Percentiles rank a stretch among this genome's conserved stretches.
These are phyloP conservation scores for Quercus suber DNA, from an alignment of 306 rosid species.

Conservation along the genomic window DNA sequence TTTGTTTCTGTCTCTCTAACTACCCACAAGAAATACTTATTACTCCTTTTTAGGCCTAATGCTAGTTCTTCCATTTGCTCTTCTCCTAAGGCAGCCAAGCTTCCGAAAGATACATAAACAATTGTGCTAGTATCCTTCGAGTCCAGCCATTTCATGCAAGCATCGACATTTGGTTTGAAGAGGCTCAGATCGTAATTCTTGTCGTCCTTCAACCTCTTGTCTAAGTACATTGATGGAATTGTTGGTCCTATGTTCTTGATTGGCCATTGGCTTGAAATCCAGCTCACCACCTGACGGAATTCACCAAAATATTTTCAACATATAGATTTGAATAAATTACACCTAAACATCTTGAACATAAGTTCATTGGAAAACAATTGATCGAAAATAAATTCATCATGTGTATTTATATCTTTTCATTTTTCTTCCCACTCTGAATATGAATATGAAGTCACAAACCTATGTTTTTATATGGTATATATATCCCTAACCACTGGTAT, in stretches of 20 bases:
- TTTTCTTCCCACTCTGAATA: too few species aligned
- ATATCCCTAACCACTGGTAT: too few species aligned
- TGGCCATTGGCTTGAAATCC: constrained; percentile 17
- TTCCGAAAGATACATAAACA: constrained; percentile 13
- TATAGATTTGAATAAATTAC: too few species aligned
- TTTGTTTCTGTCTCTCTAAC: constrained; percentile 9
- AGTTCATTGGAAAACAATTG: too few species aligned
- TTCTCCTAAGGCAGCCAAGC: constrained; percentile 8
- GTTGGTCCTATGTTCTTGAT: constrained; percentile 19
- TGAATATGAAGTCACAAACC: too few species aligned
- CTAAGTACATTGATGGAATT: constrained; percentile 19
- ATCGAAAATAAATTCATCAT: too few species aligned
- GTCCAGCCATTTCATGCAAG: constrained; percentile 14
- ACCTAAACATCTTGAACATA: too few species aligned
- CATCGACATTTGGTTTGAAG: constrained; percentile 4
- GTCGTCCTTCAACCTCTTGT: constrained; percentile 20
- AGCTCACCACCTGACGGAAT: not conserved
- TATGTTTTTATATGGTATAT: too few species aligned
- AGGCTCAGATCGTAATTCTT: constrained; percentile 12
- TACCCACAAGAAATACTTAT: constrained; percentile 14
- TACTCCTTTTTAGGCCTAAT: not conserved
- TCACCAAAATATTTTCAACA: too few species aligned
- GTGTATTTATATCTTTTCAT: too few species aligned
- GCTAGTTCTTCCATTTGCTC: constrained; percentile 21
- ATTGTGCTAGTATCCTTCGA: constrained; percentile 9